These are phyloP conservation scores for Prunus fruticosa DNA, from an alignment of 306 rosid genomes.

Conservation along the genomic window DNA sequence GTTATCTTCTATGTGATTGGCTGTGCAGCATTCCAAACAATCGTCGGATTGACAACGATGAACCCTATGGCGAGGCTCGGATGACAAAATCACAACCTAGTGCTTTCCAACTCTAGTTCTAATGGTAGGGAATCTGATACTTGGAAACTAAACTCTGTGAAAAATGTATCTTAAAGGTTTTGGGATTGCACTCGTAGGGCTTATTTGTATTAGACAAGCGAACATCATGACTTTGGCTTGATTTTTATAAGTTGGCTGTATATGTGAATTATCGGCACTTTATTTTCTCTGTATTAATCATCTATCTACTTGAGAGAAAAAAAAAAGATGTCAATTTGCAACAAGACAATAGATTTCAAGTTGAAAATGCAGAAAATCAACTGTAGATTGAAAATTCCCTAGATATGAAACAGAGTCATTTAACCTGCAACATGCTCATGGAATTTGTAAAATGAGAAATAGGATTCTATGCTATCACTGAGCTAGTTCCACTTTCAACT, in stretches of 20 bases:
- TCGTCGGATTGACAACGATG: constrained; percentile 70
- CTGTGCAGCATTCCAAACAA: constrained; percentile 75
- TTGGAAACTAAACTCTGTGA: constrained; percentile 8
- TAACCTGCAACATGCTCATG: background rate
- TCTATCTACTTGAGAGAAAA: background rate
- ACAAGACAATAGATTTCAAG: background rate
- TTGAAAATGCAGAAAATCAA: background rate
- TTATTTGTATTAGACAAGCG: background rate
- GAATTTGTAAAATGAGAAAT: background rate
- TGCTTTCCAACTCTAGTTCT: constrained; percentile 40
- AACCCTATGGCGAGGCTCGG: constrained; percentile 67
- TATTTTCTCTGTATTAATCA: background rate
- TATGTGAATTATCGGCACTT: background rate
- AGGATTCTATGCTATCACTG: background rate
- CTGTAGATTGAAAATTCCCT: background rate
- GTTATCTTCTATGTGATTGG: constrained; percentile 66
- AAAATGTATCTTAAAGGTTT: constrained; percentile 5
- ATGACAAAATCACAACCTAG: constrained; percentile 84
- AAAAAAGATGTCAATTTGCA: background rate
- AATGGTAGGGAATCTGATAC: background rate
- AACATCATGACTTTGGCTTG: background rate
- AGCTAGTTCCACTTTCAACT: constrained; percentile 8
- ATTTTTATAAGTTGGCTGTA: constrained; percentile 6
- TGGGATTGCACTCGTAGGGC: constrained; percentile 3
- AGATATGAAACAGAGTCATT: background rate